Conservation (phyloP, 345 rosid genomes). For the Bruguiera gymnorhiza region DNA sequence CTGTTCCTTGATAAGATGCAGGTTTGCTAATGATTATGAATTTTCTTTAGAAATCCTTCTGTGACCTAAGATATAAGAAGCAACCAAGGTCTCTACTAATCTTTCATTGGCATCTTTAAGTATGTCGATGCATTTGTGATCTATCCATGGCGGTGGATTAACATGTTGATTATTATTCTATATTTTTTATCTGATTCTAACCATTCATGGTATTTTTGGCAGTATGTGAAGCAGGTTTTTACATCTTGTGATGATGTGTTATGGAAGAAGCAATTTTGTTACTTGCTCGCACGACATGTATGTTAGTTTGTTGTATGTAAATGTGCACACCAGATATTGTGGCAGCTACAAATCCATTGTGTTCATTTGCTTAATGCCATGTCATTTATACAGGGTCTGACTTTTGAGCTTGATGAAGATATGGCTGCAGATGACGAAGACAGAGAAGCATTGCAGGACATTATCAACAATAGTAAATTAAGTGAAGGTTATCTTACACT, state of each 20-base stretch:
- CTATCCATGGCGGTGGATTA: slow-evolving; percentile 29
- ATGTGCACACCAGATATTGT: background rate
- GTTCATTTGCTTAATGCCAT: slow-evolving; percentile 22
- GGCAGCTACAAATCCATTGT: slow-evolving; percentile 37
- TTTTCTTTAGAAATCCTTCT: background rate
- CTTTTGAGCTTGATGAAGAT: slow-evolving; percentile 65
- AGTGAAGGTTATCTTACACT: slow-evolving; percentile 88
- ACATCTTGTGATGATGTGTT: no score
- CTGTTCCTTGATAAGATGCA: slow-evolving; percentile 72
- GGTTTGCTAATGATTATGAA: slow-evolving; percentile 39
- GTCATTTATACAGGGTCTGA: slow-evolving; percentile 49
- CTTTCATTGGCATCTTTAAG: background rate
- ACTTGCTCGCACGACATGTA: no score
- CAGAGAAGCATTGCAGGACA: slow-evolving; percentile 63
- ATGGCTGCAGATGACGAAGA: slow-evolving; percentile 59
- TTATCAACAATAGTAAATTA: slow-evolving; percentile 68
- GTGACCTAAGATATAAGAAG: no score
- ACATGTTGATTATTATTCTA: background rate
- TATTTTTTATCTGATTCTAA: slow-evolving; percentile 7
- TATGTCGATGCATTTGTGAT: background rate
- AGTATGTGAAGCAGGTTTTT: no score
- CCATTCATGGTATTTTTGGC: background rate
- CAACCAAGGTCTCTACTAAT: background rate
- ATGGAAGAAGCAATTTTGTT: no score
- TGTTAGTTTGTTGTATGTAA: slow-evolving; percentile 39